These are phyloP conservation scores for Hymenoscyphus fraxineus DNA, from an alignment of 2,329 filamentous ascomycete species.

Conservation along the genomic window DNA sequence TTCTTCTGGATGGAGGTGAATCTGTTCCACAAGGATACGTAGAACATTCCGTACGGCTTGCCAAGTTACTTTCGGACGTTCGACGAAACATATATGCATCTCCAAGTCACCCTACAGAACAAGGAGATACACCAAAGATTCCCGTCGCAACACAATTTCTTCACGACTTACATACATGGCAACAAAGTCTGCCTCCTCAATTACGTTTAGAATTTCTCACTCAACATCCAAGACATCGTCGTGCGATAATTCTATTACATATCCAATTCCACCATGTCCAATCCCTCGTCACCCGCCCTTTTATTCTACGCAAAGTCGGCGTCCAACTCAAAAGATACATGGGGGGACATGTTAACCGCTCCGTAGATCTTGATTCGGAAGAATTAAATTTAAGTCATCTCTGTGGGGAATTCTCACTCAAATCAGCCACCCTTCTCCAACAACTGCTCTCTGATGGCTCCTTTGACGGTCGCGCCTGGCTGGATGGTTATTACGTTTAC, in stretches of 20 bases:
- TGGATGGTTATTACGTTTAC: conserved; percentile 33
- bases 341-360: conserved; percentile 26
- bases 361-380: conserved; percentile 27
- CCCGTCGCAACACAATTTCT: conserved; percentile 25
- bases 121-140: conserved; percentile 23
- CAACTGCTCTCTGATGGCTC: conserved; percentile 24
- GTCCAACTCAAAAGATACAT: conserved; percentile 29
- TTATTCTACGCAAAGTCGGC: conserved; percentile 30
- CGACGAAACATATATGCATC: conserved; percentile 30
- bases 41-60: conserved; percentile 27
- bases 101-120: conserved; percentile 19
- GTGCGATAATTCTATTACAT: conserved; percentile 30
- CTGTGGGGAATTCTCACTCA: conserved; percentile 27
- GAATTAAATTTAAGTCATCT: conserved; percentile 27
- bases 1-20: conserved; percentile 27
- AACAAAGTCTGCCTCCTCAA: conserved; percentile 25
- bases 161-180: conserved; percentile 28
- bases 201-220: conserved; percentile 25
- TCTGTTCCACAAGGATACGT: conserved; percentile 28
- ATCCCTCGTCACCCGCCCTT: conserved; percentile 30
- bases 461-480: conserved; percentile 31
- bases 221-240: conserved; percentile 22
- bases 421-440: conserved; percentile 24
- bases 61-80: conserved; percentile 27
- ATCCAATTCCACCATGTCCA: conserved; percentile 32